Conservation (phyloP, 1,139 yeast species). For the Sugiyamaella neomexicana region DNA sequence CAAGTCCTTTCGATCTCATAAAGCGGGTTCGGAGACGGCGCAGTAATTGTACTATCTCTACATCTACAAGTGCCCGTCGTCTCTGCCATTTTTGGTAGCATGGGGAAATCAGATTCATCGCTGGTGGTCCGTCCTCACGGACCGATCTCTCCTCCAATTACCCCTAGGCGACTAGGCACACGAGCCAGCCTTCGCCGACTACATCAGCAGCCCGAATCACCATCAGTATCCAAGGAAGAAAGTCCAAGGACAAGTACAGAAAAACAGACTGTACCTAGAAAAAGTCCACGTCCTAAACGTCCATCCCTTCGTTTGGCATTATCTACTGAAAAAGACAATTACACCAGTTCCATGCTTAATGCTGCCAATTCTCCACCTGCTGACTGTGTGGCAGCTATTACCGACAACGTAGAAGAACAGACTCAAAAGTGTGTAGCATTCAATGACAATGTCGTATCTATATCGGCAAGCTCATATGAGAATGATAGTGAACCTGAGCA, state of each 20-base stretch:
- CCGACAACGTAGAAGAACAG: not conserved
- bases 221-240: not conserved
- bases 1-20: not conserved
- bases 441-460: constrained; percentile 4
- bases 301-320: not conserved
- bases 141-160: constrained; percentile 18
- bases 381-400: too few species aligned
- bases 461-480: constrained; percentile 10
- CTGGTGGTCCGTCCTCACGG: not conserved
- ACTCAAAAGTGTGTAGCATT: constrained; percentile 7
- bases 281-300: not conserved
- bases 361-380: not conserved
- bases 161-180: constrained; percentile 11
- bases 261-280: not conserved
- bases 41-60: not conserved
- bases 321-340: not conserved
- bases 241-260: not conserved
- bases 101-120: constrained; percentile 4
- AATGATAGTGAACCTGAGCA: not conserved
- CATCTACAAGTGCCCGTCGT: not conserved
- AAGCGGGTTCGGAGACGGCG: not conserved
- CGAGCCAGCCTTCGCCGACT: constrained; percentile 6
- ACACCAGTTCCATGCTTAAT: not conserved
- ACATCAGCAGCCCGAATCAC: not conserved
- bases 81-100: not conserved